phyloP scores from a whole-genome alignment of 805 yeast genomes.

The Yarrowia yakushimensis region DNA sequence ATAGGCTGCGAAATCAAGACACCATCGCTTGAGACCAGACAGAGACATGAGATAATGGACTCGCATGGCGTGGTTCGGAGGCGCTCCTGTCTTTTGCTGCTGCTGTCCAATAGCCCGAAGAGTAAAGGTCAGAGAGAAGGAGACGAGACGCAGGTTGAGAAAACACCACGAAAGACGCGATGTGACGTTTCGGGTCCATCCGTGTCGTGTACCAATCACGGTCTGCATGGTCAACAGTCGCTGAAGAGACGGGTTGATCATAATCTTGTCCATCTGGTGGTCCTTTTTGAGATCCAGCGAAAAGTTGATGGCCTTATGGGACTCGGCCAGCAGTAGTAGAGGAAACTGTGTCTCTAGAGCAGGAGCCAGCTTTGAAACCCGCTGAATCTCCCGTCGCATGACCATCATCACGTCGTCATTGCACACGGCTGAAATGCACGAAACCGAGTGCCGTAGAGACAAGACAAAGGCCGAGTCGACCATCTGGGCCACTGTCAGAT shows the following conservation, averaged over 20 bases:
- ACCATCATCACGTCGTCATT: conserved; percentile 68
- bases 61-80: conserved; percentile 43
- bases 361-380: conserved; percentile 31
- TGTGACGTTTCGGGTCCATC: conserved; percentile 46
- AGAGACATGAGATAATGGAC: conserved; percentile 31
- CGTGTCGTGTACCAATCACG: conserved; percentile 52
- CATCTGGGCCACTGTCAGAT: conserved; percentile 13
- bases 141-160: conserved; percentile 63
- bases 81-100: conserved; percentile 46
- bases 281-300: conserved; percentile 68
- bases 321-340: conserved; percentile 53
- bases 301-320: conserved; percentile 72
- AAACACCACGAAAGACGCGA: conserved; percentile 57
- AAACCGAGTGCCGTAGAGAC: conserved; percentile 63
- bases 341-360: conserved; percentile 38
- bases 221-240: conserved; percentile 66
- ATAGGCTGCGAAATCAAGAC: conserved; percentile 69
- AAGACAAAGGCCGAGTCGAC: conserved; percentile 48
- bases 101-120: conserved; percentile 43
- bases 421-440: conserved; percentile 63
- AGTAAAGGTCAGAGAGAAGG: conserved; percentile 70
- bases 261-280: conserved; percentile 62
- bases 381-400: conserved; percentile 47
- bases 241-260: conserved; percentile 76
- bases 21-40: conserved; percentile 83